Evolutionary conservation across 2,329 filamentous ascomycete species (phyloP).

Genomic region (Calonectria honghensis): DNA sequence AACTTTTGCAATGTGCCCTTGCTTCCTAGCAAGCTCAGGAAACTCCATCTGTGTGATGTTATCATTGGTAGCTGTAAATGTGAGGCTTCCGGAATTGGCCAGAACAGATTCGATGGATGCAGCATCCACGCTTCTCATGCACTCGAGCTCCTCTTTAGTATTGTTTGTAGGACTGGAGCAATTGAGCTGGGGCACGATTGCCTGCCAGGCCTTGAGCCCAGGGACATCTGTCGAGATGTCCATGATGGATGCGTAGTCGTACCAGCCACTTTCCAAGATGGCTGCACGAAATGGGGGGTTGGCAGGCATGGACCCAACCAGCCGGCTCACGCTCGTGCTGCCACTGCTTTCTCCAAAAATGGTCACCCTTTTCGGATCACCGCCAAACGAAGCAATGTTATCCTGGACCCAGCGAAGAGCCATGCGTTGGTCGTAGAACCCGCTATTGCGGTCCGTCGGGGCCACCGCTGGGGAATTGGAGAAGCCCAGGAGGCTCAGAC

Average conservation of each 20-base stretch:
- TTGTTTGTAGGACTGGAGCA: conserved; percentile 15
- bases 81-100: not conserved
- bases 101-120: not conserved
- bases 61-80: not conserved
- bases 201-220: not conserved
- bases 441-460: not conserved
- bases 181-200: conserved; percentile 6
- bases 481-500: not conserved
- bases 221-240: conserved; percentile 10
- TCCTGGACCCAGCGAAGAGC: conserved; percentile 5
- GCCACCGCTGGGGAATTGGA: conserved; percentile 3
- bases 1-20: not conserved
- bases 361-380: not conserved
- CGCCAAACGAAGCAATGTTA: conserved; percentile 9
- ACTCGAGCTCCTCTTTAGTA: not conserved
- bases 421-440: conserved; percentile 17
- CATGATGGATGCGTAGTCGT: conserved; percentile 13
- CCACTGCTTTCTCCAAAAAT: conserved; percentile 21
- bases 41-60: conserved; percentile 6
- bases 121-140: not conserved
- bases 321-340: conserved; percentile 8
- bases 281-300: conserved; percentile 8
- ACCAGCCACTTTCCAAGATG: conserved; percentile 9
- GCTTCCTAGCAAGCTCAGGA: conserved; percentile 5
- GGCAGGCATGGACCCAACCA: not conserved